Evolutionary conservation across 2,329 filamentous ascomycete genomes (phyloP), one percentile per base, ranked within the genome.

Genomic region (Fusarium denticulatum): DNA sequence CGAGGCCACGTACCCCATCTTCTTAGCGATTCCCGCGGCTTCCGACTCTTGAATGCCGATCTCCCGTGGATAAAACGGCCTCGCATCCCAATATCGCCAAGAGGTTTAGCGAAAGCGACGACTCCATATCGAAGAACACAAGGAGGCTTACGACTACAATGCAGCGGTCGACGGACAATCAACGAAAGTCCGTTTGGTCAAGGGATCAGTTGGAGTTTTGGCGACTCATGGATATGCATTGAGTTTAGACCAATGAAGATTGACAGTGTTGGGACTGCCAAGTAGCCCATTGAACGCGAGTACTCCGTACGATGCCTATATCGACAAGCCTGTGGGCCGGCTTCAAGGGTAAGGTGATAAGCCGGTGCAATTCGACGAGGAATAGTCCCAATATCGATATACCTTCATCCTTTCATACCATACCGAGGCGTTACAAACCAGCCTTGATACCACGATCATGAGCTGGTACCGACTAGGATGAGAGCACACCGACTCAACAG

Each of bases 121-220:
- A 14, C 30, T 14, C 47, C 47, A 34, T 20, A 5, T 34, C 47
- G 16, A 34, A 20, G 12, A 8, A 20, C 7, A 20, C 6, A 52
- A 9, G 6, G 16, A 24, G 16, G 22, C 8, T 24, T 34, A 11
- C 22, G 30, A 34, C n/a, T 6, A 36, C 13, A 3, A 20, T 34
- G 9, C 16, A 34, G 34, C 16, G 16, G 47, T 3, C n/a, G 0
- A 20, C n/a, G 47, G 30, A 26, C 12, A 26, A 6, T 0, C 1
- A 6, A n/a, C 7, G 2, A 26, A 36, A 20, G 16, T 20, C 30
- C 47, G 47, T n/a, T n/a, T n/a, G n/a, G n/a, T n/a, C n/a, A n/a
- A n/a, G n/a, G n/a, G n/a, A n/a, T n/a, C n/a, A n/a, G n/a, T n/a
- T n/a, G 4, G 14, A 14, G 14, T 24, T 24, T 7, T 50, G 12